Conservation (phyloP, 805 yeast species). For the Candida boleticola region DNA sequence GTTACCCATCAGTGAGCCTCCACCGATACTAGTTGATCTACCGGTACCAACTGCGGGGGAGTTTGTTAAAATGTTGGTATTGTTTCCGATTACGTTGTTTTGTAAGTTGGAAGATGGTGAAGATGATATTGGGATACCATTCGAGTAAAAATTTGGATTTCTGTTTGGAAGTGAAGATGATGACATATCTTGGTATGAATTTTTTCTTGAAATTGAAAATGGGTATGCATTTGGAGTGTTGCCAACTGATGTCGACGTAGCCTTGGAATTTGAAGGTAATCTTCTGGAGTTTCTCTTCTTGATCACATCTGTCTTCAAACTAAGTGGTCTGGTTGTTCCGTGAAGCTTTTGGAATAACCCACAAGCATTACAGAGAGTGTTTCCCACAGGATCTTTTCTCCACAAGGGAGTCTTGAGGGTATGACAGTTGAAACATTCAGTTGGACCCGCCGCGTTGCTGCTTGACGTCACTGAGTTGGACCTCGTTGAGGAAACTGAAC, state of each 20-base stretch:
- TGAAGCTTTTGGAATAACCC: constrained; percentile 60
- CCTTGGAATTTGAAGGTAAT: constrained; percentile 9
- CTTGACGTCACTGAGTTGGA: not conserved
- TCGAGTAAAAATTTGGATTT: constrained; percentile 1
- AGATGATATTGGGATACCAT: constrained; percentile 3
- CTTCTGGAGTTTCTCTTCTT: constrained; percentile 53
- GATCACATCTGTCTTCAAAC: constrained; percentile 56
- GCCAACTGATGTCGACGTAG: constrained; percentile 7
- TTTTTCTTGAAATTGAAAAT: not conserved
- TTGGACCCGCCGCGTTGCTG: constrained; percentile 8
- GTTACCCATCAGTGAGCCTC: not conserved
- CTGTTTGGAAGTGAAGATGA: constrained; percentile 2
- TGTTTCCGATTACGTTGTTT: not conserved
- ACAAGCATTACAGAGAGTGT: constrained; percentile 64
- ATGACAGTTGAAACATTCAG: constrained; percentile 57
- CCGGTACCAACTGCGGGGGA: not conserved
- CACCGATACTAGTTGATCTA: not conserved
- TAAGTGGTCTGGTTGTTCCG: constrained; percentile 60
- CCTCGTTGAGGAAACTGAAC: not conserved
- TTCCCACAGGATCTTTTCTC: constrained; percentile 59
- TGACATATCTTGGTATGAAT: constrained; percentile 2
- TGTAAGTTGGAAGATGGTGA: not conserved
- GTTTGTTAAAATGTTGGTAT: not conserved
- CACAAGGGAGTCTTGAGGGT: constrained; percentile 61
- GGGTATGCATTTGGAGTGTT: not conserved